These are phyloP conservation scores for Usnea hakonensis DNA, from an alignment of 495 filamentous ascomycete species.

Conservation along the genomic window DNA sequence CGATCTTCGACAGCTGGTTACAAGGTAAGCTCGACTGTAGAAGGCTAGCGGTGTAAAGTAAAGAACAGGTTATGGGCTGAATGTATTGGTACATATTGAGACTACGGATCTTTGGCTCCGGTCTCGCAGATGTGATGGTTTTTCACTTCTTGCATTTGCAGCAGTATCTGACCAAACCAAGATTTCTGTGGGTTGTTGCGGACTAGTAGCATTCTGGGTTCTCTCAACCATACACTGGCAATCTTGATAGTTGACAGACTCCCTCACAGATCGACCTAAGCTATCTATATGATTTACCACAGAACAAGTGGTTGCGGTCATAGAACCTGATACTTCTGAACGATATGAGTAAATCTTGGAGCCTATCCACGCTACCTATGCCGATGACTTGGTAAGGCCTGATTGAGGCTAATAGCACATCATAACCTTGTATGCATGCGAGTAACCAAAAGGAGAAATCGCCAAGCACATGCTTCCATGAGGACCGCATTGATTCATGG, in stretches of 20 bases:
- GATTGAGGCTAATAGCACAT: not conserved
- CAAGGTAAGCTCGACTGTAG: too few relatives aligned
- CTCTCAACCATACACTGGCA: not conserved
- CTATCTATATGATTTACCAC: not conserved
- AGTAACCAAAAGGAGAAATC: not conserved
- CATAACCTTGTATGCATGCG: not conserved
- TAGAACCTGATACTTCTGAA: not conserved
- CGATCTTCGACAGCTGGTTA: too few relatives aligned
- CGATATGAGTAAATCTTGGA: not conserved
- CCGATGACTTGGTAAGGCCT: not conserved
- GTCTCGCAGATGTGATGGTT: too few relatives aligned
- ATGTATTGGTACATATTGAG: too few relatives aligned
- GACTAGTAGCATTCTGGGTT: too few relatives aligned
- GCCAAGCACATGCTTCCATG: not conserved
- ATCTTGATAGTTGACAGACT: not conserved
- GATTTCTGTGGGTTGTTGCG: too few relatives aligned
- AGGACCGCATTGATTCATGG: not conserved
- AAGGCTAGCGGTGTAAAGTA: too few relatives aligned
- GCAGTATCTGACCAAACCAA: too few relatives aligned
- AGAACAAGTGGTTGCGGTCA: not conserved
- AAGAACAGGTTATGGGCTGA: too few relatives aligned
- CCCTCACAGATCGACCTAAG: not conserved
- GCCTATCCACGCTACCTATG: not conserved
- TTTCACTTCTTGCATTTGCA: too few relatives aligned
- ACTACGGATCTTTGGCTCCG: too few relatives aligned